Base-by-base conservation (phyloP, 2,329 filamentous ascomycete genomes). In the Fusarium agapanthi region DNA sequence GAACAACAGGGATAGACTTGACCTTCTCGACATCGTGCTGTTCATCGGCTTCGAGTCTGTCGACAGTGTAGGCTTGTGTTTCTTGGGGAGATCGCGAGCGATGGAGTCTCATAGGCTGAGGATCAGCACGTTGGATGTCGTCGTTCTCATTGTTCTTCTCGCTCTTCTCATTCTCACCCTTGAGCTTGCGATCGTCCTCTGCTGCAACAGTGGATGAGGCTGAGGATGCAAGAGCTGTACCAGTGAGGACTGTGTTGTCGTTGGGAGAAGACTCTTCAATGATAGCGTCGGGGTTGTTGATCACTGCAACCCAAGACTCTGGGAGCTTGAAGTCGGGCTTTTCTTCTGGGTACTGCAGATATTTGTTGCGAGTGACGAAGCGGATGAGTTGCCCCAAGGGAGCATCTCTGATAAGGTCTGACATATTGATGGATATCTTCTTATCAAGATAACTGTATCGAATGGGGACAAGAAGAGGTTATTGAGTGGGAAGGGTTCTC, bases 321-420 rank as follows among this genome's bases (percentile, higher is more conserved):
- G 88, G 89, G 9, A 87, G 81, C 64, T 85, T 76, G 72, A 90
- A 92, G 72, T 82, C 88, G 28, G 85, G 73, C 66, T 81, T 82
- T 70, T 92, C 90, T 81, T 91, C 89, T 22, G 89, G 88, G 67
- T 91, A 91, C 65, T 85, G 83, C 18, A 91, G 81, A 47, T 87
- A 76, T 45, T 80, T 84, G 76, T 89, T 89, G 37, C 80, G 79
- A 6, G 88, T 88, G 60, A 86, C 55, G 73, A 83, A 87, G 73
- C 89, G 85, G 71, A 91, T 84, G 54, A 90, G 72, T 73, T 91
- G 88, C 73, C 89, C 89, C 69, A 90, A 74, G 34, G 89, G 85
- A 66, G 89, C 85, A 63, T 91, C 89, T 77, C 88, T 83, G 63
- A 91, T 76, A 28, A 80, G 45, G 57, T 80, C 80, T 58, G 76